Percentiles rank a stretch among this genome's conserved stretches.
These are phyloP conservation scores for Acanthamoeba triangularis DNA, from an alignment of 208 protist species.

Conservation along the genomic window DNA sequence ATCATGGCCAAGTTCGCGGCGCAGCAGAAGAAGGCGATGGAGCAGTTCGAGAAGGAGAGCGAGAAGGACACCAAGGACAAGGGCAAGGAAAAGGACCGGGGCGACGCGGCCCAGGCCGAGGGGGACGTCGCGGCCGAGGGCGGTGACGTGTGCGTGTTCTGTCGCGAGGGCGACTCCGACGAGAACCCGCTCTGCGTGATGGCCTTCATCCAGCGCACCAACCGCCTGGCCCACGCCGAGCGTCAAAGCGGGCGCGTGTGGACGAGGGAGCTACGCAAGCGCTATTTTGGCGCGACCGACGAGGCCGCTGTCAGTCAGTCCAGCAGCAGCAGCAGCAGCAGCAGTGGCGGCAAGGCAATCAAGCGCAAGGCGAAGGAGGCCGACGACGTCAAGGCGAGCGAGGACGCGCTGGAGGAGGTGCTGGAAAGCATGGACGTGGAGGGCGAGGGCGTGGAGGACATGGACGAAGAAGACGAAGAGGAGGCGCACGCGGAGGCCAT, in stretches of 20 bases:
- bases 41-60: not conserved
- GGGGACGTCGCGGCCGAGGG: not conserved
- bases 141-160: constrained; percentile 68
- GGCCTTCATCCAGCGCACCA: constrained; percentile 48
- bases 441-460: not conserved
- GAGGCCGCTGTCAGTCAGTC: not conserved
- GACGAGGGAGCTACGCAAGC: not conserved
- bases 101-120: not conserved
- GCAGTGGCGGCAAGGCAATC: no score
- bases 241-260: constrained; percentile 11
- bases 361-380: not conserved
- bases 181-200: constrained; percentile 35
- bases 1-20: constrained; percentile 59
- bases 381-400: not conserved
- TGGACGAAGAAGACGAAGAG: constrained; percentile 28
- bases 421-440: constrained; percentile 6
- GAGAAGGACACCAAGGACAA: not conserved
- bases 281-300: not conserved
- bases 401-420: not conserved
- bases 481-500: not conserved
- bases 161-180: constrained; percentile 42
- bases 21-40: constrained; percentile 60
- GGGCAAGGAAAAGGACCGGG: not conserved
- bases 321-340: no score
- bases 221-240: not conserved